Evolutionary conservation across 805 yeast genomes (phyloP).

Genomic region (Zygosaccharomyces lentus): DNA sequence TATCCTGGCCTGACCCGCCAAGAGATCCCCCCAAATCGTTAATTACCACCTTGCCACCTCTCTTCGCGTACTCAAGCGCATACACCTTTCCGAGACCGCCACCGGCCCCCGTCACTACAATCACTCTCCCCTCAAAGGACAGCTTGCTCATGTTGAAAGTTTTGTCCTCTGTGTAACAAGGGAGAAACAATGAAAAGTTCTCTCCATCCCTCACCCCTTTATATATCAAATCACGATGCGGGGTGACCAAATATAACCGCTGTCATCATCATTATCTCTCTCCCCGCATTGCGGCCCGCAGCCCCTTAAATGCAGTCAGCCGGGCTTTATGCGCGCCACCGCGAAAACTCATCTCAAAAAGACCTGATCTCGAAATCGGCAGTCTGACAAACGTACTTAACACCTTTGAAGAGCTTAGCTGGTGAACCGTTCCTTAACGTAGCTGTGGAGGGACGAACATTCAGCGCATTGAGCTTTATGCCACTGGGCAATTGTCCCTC

Average conservation of each 20-base stretch:
- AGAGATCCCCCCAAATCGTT: constrained; percentile 89
- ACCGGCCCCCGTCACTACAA: constrained; percentile 94
- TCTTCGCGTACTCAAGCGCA: constrained; percentile 77
- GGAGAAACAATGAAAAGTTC: too few species aligned
- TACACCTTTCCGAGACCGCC: constrained; percentile 92
- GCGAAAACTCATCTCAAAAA: constrained; percentile 1
- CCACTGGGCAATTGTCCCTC: constrained; percentile 77
- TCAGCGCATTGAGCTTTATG: constrained; percentile 59
- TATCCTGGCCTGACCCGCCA: constrained; percentile 64
- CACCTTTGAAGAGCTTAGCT: constrained; percentile 82
- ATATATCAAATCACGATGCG: neutral
- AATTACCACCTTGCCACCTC: constrained; percentile 94
- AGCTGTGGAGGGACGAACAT: constrained; percentile 51
- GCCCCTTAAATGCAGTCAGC: constrained; percentile 4
- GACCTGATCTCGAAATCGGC: constrained; percentile 37
- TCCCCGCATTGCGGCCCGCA: constrained; percentile 3
- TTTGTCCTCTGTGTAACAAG: too few species aligned
- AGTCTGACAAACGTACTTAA: constrained; percentile 66
- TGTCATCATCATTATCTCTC: constrained; percentile 2
- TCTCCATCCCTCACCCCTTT: neutral
- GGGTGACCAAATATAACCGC: constrained; percentile 8
- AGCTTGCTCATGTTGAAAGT: constrained; percentile 27
- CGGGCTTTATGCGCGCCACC: constrained; percentile 6
- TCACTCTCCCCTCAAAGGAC: constrained; percentile 76
- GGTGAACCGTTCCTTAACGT: constrained; percentile 35